phyloP scores from a whole-genome alignment of 2,329 filamentous ascomycete species.

The Ampelomyces quisqualis region DNA sequence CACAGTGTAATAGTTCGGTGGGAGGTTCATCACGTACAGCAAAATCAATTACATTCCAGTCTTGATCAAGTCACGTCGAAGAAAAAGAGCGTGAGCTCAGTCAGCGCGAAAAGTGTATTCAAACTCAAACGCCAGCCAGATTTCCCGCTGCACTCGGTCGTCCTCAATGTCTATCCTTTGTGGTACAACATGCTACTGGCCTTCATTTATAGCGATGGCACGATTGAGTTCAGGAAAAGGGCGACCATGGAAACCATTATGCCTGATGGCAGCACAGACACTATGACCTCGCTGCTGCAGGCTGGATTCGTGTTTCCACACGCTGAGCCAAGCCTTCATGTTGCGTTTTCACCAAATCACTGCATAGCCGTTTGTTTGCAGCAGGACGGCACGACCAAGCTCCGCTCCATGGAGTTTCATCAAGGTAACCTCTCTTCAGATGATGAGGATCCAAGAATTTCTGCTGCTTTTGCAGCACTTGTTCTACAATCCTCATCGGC shows the following conservation, averaged over 20 bases:
- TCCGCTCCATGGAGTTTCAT: constrained; percentile 47
- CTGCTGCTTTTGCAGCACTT: constrained; percentile 45
- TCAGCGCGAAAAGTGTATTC: constrained; percentile 39
- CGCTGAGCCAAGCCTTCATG: constrained; percentile 57
- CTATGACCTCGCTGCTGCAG: constrained; percentile 70
- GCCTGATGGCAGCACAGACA: constrained; percentile 63
- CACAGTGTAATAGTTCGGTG: constrained; percentile 80
- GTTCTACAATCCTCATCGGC: constrained; percentile 47
- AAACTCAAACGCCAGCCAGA: constrained; percentile 62
- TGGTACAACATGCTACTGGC: constrained; percentile 72
- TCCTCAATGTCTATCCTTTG: constrained; percentile 67
- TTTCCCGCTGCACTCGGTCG: constrained; percentile 66
- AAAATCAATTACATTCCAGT: constrained; percentile 65
- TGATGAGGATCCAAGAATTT: constrained; percentile 37
- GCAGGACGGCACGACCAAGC: constrained; percentile 46
- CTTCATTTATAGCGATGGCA: constrained; percentile 76
- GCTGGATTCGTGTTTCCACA: constrained; percentile 73
- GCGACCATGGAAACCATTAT: constrained; percentile 69
- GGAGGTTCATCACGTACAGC: constrained; percentile 69
- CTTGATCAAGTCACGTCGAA: constrained; percentile 74
- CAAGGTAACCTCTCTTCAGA: constrained; percentile 34
- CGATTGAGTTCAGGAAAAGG: constrained; percentile 76
- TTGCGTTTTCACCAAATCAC: constrained; percentile 52
- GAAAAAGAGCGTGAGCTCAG: constrained; percentile 55
- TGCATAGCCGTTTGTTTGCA: constrained; percentile 50